Percentiles rank a stretch among this genome's conserved stretches.
These are phyloP conservation scores for Aspergillus fischeri DNA, from an alignment of 2,329 filamentous ascomycete species.

Conservation along the genomic window DNA sequence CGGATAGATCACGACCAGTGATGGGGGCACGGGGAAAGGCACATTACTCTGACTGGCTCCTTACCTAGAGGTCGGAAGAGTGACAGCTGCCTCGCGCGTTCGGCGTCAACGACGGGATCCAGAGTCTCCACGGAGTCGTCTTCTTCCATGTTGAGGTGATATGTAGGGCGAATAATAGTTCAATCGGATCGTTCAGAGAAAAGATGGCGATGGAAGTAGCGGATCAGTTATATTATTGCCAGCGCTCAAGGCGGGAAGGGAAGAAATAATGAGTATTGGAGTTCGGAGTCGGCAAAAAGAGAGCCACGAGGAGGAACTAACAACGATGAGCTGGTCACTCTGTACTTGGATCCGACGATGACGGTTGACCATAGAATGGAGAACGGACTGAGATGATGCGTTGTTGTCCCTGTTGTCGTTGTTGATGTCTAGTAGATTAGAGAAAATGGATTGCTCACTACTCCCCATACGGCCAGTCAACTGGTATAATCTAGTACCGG, in stretches of 20 bases:
- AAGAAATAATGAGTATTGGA: conserved; percentile 3
- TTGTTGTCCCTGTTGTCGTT: neutral
- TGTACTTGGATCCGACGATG: neutral
- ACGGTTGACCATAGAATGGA: neutral
- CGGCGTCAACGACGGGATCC: conserved; percentile 31
- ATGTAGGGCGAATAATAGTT: neutral
- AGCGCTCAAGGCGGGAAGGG: conserved; percentile 21
- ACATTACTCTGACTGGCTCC: conserved; percentile 32
- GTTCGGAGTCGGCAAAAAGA: neutral
- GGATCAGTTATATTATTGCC: conserved; percentile 6
- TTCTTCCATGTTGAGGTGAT: conserved; percentile 3
- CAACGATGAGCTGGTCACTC: neutral
- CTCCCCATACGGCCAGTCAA: neutral
- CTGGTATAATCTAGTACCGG: neutral
- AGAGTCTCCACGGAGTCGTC: conserved; percentile 14
- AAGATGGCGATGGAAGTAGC: conserved; percentile 1
- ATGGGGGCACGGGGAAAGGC: conserved; percentile 30
- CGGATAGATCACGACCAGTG: conserved; percentile 24
- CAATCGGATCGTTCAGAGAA: conserved; percentile 11
- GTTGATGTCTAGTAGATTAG: neutral
- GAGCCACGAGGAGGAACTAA: neutral
- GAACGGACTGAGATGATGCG: neutral
- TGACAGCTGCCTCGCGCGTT: conserved; percentile 40
- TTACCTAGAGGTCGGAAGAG: conserved; percentile 44
- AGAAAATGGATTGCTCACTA: neutral